phyloP scores from a whole-genome alignment of 257 asterid species.

The Nicotiana tabacum region DNA sequence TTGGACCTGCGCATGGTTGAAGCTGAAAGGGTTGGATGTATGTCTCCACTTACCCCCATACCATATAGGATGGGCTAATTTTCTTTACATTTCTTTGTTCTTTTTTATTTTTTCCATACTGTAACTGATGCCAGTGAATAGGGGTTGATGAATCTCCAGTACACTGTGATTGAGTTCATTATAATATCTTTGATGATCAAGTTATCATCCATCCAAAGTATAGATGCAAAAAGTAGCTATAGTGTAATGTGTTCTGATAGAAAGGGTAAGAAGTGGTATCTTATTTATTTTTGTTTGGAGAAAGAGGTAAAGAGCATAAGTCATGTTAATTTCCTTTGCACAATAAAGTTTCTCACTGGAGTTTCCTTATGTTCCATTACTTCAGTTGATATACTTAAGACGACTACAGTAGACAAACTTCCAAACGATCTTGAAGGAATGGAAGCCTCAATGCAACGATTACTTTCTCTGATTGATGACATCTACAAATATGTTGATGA shows the following conservation, averaged over 20 bases:
- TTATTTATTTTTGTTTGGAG: not conserved
- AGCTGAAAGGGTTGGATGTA: slow-evolving; percentile 94
- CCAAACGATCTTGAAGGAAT: slow-evolving; percentile 94
- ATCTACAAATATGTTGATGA: slow-evolving; percentile 79
- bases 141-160: not conserved
- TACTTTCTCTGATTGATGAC: slow-evolving; percentile 81
- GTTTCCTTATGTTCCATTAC: slow-evolving; percentile 4
- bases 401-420: slow-evolving; percentile 74
- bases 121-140: not conserved
- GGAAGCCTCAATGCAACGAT: slow-evolving; percentile 87
- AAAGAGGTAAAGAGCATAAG: not conserved
- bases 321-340: not conserved
- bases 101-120: not conserved
- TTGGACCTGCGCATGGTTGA: slow-evolving; percentile 83
- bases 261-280: not conserved
- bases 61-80: not conserved
- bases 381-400: slow-evolving; percentile 80
- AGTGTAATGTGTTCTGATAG: not conserved
- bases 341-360: not conserved
- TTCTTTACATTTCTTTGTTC: not conserved
- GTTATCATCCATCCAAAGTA: not conserved
- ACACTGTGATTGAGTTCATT: not conserved
- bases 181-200: not conserved
- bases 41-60: slow-evolving; percentile 16
- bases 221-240: not conserved